These are phyloP conservation scores for Westerdykella ornata DNA, from an alignment of 2,329 filamentous ascomycete genomes.

Conservation along the genomic window DNA sequence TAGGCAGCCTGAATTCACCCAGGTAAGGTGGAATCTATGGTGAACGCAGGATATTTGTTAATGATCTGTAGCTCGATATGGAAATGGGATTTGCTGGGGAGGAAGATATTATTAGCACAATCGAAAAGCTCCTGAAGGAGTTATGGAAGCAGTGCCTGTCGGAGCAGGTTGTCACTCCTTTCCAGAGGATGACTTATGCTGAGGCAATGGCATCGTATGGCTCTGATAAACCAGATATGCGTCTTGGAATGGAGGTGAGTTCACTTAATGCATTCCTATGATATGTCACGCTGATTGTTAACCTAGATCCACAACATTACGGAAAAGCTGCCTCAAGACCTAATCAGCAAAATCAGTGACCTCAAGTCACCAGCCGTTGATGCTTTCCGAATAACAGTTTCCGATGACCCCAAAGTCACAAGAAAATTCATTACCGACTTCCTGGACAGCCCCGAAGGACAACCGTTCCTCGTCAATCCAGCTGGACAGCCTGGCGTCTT, in stretches of 20 bases:
- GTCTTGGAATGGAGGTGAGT: conserved; percentile 61
- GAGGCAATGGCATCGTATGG: conserved; percentile 75
- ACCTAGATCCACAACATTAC: conserved; percentile 60
- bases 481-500: conserved; percentile 77
- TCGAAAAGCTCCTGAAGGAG: conserved; percentile 49
- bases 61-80: conserved; percentile 63
- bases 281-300: conserved; percentile 15
- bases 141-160: conserved; percentile 50
- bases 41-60: not conserved
- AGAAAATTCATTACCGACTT: conserved; percentile 60
- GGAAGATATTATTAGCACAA: conserved; percentile 58
- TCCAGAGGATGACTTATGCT: conserved; percentile 61
- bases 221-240: conserved; percentile 85
- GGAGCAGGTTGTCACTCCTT: conserved; percentile 41
- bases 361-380: conserved; percentile 66
- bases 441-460: conserved; percentile 58
- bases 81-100: conserved; percentile 83
- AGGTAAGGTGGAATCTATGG: conserved; percentile 47
- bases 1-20: conserved; percentile 92
- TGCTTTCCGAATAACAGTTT: conserved; percentile 60
- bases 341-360: conserved; percentile 68
- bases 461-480: conserved; percentile 58
- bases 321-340: conserved; percentile 54
- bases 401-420: conserved; percentile 48
- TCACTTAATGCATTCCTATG: not conserved